Evolutionary conservation across 345 rosid species (phyloP).

Genomic region (Euphorbia pulcherrima): DNA sequence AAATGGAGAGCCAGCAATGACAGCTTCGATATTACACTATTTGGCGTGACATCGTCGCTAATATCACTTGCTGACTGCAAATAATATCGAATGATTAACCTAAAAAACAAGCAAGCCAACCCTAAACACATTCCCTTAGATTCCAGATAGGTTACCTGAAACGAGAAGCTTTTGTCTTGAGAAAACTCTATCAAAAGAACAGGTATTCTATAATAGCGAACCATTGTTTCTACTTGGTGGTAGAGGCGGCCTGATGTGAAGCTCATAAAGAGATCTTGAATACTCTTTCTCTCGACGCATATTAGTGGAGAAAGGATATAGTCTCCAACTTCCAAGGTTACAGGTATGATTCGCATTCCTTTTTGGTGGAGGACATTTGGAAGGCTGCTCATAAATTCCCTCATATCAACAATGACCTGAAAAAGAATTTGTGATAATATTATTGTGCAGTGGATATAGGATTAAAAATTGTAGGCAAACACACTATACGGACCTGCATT

Average conservation of each 20-base stretch:
- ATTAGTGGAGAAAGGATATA: slow-evolving; percentile 81
- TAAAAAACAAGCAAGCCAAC: not conserved
- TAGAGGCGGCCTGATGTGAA: slow-evolving; percentile 90
- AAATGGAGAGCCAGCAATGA: slow-evolving; percentile 87
- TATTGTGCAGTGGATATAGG: not conserved
- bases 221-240: slow-evolving; percentile 92
- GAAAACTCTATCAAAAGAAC: slow-evolving; percentile 96
- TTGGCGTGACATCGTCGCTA: slow-evolving; percentile 92
- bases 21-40: slow-evolving; percentile 82
- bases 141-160: slow-evolving; percentile 54
- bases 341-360: slow-evolving; percentile 88
- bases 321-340: slow-evolving; percentile 91
- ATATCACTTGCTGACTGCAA: slow-evolving; percentile 89
- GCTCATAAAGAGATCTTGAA: slow-evolving; percentile 91
- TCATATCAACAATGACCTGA: slow-evolving; percentile 95
- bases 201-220: slow-evolving; percentile 82
- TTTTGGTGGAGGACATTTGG: slow-evolving; percentile 97
- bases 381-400: slow-evolving; percentile 99
- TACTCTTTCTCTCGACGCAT: slow-evolving; percentile 93
- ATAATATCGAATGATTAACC: slow-evolving; percentile 16
- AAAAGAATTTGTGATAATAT: slow-evolving; percentile 9
- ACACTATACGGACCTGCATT: slow-evolving; percentile 55
- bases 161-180: slow-evolving; percentile 97
- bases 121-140: not conserved
- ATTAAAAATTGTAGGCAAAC: slow-evolving; percentile 12